Percentiles rank a stretch among this genome's conserved stretches.
phyloP scores from a whole-genome alignment of 31 red algal genomes.

The Porphyra umbilicalis region DNA sequence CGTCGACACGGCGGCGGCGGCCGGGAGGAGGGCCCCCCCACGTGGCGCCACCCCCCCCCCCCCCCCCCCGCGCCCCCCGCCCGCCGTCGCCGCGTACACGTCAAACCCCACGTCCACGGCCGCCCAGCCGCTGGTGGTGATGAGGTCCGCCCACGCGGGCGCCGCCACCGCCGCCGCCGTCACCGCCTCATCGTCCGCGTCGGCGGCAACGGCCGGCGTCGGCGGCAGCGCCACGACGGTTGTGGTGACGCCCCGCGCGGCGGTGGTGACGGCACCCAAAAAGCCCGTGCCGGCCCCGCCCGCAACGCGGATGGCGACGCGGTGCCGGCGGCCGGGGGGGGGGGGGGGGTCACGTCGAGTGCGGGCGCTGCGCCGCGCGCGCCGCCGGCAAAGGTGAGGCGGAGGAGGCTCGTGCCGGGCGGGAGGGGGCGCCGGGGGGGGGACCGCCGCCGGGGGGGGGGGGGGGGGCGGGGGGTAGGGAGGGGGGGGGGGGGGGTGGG shows the following conservation, averaged over 20 bases:
- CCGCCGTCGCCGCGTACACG: neutral
- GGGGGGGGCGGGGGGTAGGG: neutral
- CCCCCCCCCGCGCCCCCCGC: neutral
- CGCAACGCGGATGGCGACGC: neutral
- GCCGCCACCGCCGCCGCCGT: neutral
- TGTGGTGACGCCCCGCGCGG: neutral
- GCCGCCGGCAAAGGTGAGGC: neutral
- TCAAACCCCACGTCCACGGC: neutral
- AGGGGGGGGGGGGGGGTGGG: neutral
- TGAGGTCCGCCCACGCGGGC: neutral
- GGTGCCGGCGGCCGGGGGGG: neutral
- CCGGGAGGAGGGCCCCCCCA: too few species aligned
- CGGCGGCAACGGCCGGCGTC: neutral
- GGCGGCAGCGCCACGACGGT: neutral
- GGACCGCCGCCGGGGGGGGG: neutral
- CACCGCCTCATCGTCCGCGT: neutral
- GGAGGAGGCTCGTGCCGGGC: neutral
- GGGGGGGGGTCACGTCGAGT: neutral
- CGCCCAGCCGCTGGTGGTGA: neutral
- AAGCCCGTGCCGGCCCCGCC: neutral
- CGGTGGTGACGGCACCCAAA: neutral
- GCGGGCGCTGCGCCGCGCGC: neutral
- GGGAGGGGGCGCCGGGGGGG: neutral
- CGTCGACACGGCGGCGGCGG: too few species aligned
- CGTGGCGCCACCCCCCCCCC: too few species aligned